A percentile compares a stretch with the other conserved stretches of the same genome.
phyloP scores from a whole-genome alignment of 768 basidiomycete species.

The Xerocomellus amylosporus region DNA sequence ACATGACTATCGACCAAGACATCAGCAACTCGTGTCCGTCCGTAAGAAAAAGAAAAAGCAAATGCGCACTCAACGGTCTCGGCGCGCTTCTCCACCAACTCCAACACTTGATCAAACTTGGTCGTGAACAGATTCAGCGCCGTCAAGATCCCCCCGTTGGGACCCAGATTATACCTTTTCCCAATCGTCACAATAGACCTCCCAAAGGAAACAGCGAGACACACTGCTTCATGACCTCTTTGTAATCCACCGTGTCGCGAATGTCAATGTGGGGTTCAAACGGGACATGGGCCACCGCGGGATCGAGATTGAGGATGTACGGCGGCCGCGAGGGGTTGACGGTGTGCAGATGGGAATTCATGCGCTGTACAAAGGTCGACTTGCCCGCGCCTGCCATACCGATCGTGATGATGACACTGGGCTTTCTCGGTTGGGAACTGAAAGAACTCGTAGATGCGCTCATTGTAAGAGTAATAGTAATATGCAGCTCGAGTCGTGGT shows the following conservation, averaged over 20 bases:
- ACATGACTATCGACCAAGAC: conserved; percentile 61
- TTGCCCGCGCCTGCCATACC: conserved; percentile 98
- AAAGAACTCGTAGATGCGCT: conserved; percentile 15
- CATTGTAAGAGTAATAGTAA: conserved; percentile 13
- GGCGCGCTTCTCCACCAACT: conserved; percentile 86
- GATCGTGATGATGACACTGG: conserved; percentile 83
- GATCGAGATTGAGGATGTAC: conserved; percentile 97
- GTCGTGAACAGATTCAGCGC: conserved; percentile 97
- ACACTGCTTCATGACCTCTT: conserved; percentile 99
- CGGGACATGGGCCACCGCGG: conserved; percentile 86
- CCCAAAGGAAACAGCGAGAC: conserved; percentile 41
- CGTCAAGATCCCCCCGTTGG: conserved; percentile 96
- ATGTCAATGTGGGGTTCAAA: conserved; percentile 99
- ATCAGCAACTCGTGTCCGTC: not conserved
- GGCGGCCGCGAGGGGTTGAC: conserved; percentile 64
- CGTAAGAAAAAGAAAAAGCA: not conserved
- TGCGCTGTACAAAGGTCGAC: conserved; percentile 93
- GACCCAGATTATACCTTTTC: conserved; percentile 92
- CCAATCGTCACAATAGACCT: conserved; percentile 9
- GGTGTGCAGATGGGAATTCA: conserved; percentile 88
- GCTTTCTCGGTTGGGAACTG: conserved; percentile 42
- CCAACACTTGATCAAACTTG: conserved; percentile 96
- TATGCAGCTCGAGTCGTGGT: not conserved
- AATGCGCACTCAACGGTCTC: conserved; percentile 78
- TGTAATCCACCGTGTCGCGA: conserved; percentile 94